Evolutionary conservation across 768 basidiomycete genomes (phyloP).

Genomic region (Agrocybe praecox): DNA sequence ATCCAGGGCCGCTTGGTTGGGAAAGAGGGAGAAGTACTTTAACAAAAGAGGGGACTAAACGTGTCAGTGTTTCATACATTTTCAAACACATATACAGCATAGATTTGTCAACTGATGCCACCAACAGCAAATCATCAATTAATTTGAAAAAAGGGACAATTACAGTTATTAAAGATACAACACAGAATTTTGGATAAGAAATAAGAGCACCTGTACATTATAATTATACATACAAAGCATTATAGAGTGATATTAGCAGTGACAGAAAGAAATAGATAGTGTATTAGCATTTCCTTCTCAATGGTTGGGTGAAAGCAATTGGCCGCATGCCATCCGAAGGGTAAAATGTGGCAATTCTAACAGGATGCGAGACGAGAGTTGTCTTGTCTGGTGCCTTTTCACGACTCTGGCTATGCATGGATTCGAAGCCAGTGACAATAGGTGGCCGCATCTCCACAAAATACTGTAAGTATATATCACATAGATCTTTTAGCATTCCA

Average conservation of each 20-base stretch:
- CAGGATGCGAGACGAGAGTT: background rate
- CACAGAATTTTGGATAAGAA: too few species aligned
- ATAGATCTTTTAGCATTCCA: background rate
- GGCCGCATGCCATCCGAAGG: background rate
- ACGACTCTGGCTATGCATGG: background rate
- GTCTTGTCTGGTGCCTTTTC: background rate
- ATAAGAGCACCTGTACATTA: too few species aligned
- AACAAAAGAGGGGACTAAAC: conserved; percentile 1
- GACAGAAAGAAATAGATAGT: too few species aligned
- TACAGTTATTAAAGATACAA: too few species aligned
- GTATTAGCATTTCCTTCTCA: background rate
- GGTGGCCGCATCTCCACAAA: background rate
- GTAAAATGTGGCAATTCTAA: background rate
- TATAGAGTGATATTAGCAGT: too few species aligned
- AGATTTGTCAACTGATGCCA: too few species aligned
- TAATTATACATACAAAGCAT: too few species aligned
- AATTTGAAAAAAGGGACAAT: too few species aligned
- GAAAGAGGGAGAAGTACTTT: conserved; percentile 17
- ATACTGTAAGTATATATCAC: background rate
- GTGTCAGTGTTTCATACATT: too few species aligned
- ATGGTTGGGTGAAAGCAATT: background rate
- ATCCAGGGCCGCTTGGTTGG: conserved; percentile 25
- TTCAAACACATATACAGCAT: too few species aligned
- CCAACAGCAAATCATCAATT: too few species aligned
- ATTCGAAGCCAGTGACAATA: background rate